Base-by-base conservation (phyloP, 164 flowering plant species). In the Dillenia turbinata region DNA sequence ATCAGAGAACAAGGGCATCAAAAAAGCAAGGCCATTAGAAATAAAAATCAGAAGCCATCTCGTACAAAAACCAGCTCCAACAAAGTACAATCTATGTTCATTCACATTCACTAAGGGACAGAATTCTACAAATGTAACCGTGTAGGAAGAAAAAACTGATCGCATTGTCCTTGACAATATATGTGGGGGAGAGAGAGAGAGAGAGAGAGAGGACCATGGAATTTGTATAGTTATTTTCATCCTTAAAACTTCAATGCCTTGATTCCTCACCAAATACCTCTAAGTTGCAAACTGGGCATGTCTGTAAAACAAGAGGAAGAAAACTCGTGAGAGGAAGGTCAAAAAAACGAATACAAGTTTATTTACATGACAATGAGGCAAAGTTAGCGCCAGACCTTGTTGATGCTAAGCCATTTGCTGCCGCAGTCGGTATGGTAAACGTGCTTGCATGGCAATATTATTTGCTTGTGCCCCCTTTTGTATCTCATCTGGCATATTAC, bases 401-500 rank as follows among this genome's bases (percentile, higher is more conserved):
- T 92, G 69, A 92, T 90, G 77, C 86, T 77, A 49, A 93, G 96
- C 98, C 98, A 90, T 78, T 70, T 82, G 49, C 75, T 60, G 33
- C 87, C 85, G 59, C 97, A 93, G 47, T 71, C 71, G 40, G 79
- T 72, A 71, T 90, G 98, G 67, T 88, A 90, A 62, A 68, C 63
- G 66, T 90, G 97, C 65, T 87, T 89, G 79, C 97, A 90, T 3
- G 97, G 96, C 53, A 90, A 81, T 9, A 82, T 87, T 63, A 88
- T 84, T 53, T 63, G 84, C 44, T 73, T 71, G 9, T 87, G 92
- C 10, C 94, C 77, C 67, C 92, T 73, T 75, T 80, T 87, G 56
- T 85, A 90, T 72, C 84, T 85, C 96, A 87, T 85, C 80, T 90
- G 97, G 78, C 98, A 93, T 46, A 93, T 81, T 26, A 93, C 97